Base-by-base conservation (phyloP, 2,329 filamentous ascomycete species). In the Trichoderma arundinaceum region DNA sequence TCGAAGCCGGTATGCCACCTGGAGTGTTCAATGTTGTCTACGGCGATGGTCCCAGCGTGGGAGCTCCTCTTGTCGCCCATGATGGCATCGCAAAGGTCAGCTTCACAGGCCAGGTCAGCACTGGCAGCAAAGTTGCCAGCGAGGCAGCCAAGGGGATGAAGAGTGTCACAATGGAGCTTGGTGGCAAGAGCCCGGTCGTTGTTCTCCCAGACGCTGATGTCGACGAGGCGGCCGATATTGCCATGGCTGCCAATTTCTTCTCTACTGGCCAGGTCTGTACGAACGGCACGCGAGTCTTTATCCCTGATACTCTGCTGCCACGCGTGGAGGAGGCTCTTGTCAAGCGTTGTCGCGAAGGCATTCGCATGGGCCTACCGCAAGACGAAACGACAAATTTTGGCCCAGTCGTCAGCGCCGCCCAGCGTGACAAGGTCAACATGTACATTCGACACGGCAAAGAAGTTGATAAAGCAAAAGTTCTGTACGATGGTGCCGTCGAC, bases 221-320 rank as follows among this genome's bases (percentile, higher is more conserved):
- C 19, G 88, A 92, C 52, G 86, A 87, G 72, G 93, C 93, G n/a
- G 93, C 92, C 39, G 90, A 96, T 73, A 90, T 92, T 35, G 92
- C 92, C 69, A 94, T 96, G 90, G 92, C 96, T 83, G 93, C 92
- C 72, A 96, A 96, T 78, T 96, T 96, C 80, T 96, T 91, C 83
- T 93, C 90, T 70, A 91, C 91, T 0, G 93, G 93, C 35, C 93
- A 97, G 78, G 92, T 96, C 58, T 97, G 93, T 84, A 96, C 93
- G 58, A 96, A 96, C 76, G 93, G 93, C 57, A 96, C 93, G 1
- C 85, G 93, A 10, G 92, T 96, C 39, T 96, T 96, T 75, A 84
- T 97, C 2, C 92, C 90, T 0, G 79, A 83, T 39, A 75, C 78
- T 43, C 83, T 92, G 76, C 88, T 93, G 74, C 65, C 79, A 13